These are phyloP conservation scores for Cordyceps tenuipes DNA, from an alignment of 2,329 filamentous ascomycete species.

Conservation along the genomic window DNA sequence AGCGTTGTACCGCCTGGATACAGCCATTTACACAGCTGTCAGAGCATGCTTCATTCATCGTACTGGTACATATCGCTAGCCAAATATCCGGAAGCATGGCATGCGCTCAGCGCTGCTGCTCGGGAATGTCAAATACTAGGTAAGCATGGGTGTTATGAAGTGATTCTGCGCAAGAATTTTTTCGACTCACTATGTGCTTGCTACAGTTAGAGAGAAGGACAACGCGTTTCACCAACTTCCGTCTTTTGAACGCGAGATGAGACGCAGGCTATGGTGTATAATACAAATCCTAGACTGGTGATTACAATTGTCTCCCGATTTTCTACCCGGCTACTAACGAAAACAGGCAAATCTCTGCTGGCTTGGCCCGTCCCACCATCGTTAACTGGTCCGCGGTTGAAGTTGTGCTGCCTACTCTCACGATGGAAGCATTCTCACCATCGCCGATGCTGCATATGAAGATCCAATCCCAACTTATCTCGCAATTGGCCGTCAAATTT, in stretches of 20 bases:
- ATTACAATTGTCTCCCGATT: not conserved
- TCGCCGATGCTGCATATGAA: constrained; percentile 24
- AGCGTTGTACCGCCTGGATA: constrained; percentile 25
- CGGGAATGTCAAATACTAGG: constrained; percentile 28
- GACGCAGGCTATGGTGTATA: constrained; percentile 29
- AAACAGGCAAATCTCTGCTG: constrained; percentile 29
- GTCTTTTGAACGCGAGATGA: constrained; percentile 29
- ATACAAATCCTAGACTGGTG: constrained; percentile 32
- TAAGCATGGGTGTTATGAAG: not conserved
- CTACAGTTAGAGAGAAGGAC: constrained; percentile 25
- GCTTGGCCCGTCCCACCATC: constrained; percentile 17
- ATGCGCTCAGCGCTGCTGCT: constrained; percentile 27
- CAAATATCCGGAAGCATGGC: constrained; percentile 30
- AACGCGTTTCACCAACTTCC: constrained; percentile 17
- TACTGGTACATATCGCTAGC: constrained; percentile 30
- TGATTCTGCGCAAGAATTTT: not conserved
- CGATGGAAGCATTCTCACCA: constrained; percentile 12
- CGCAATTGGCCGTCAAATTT: constrained; percentile 18
- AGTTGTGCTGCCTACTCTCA: constrained; percentile 12
- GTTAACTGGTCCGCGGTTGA: constrained; percentile 12
- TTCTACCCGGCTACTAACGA: not conserved
- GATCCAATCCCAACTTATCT: constrained; percentile 27
- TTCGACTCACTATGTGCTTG: too few species aligned
- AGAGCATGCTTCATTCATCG: constrained; percentile 28
- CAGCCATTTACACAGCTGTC: constrained; percentile 26